Conservation (phyloP, 495 filamentous ascomycete genomes). For the Penicillium crystallinum region DNA sequence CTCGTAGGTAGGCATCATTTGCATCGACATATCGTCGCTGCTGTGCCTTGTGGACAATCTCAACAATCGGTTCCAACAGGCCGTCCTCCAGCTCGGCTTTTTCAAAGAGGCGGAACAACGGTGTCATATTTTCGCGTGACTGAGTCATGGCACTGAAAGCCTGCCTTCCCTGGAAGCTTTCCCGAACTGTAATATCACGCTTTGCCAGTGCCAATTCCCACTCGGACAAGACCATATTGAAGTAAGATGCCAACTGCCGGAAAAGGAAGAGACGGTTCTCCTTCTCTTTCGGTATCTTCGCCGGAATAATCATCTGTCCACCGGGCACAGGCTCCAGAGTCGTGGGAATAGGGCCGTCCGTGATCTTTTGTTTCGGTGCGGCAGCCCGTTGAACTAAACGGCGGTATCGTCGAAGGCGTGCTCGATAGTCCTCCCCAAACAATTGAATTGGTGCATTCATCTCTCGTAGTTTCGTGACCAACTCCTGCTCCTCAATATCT, state of each 20-base stretch:
- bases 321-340: conserved; percentile 71
- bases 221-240: conserved; percentile 84
- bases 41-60: conserved; percentile 89
- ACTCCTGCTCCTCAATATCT: conserved; percentile 68
- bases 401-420: conserved; percentile 64
- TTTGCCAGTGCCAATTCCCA: conserved; percentile 76
- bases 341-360: conserved; percentile 61
- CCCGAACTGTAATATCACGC: conserved; percentile 56
- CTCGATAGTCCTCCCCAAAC: conserved; percentile 78
- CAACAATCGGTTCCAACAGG: conserved; percentile 78
- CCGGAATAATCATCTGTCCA: conserved; percentile 77
- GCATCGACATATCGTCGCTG: conserved; percentile 89
- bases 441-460: conserved; percentile 67
- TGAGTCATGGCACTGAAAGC: conserved; percentile 76
- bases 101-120: conserved; percentile 87
- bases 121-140: conserved; percentile 77
- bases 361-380: conserved; percentile 48
- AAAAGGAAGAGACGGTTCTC: conserved; percentile 63
- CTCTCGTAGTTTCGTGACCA: conserved; percentile 59
- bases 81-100: conserved; percentile 69
- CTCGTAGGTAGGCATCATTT: conserved; percentile 85
- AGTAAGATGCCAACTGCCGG: conserved; percentile 86
- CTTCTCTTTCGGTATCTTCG: conserved; percentile 49
- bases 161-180: conserved; percentile 69
- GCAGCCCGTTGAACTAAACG: conserved; percentile 45